These are phyloP conservation scores for Trametes pubescens DNA, from an alignment of 1,284 basidiomycete species.

Conservation along the genomic window DNA sequence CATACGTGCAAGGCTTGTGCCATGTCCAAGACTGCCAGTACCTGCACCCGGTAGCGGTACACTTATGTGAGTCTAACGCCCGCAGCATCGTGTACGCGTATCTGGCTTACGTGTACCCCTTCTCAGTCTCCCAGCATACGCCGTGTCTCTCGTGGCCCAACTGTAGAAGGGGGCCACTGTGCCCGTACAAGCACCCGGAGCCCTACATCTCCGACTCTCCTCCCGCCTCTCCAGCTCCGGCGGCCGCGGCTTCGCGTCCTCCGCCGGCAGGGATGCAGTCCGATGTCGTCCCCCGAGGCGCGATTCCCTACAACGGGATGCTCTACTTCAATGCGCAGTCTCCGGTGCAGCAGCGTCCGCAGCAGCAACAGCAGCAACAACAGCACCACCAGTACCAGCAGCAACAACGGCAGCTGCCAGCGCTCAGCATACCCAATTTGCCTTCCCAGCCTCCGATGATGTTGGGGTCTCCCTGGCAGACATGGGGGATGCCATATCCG, in stretches of 20 bases:
- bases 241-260: neutral
- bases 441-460: conserved; percentile 24
- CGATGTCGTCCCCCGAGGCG: conserved; percentile 27
- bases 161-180: conserved; percentile 41
- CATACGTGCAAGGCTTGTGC: conserved; percentile 49
- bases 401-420: conserved; percentile 16
- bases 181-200: conserved; percentile 45
- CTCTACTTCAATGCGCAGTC: conserved; percentile 23
- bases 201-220: conserved; percentile 38
- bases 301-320: conserved; percentile 28
- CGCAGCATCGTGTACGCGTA: neutral
- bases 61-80: conserved; percentile 42
- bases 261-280: conserved; percentile 2
- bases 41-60: conserved; percentile 44
- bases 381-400: neutral
- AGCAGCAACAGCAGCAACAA: conserved; percentile 18
- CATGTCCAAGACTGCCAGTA: conserved; percentile 45
- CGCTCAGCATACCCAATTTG: conserved; percentile 21
- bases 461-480: conserved; percentile 26
- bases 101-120: conserved; percentile 19
- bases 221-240: conserved; percentile 22
- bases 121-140: conserved; percentile 43
- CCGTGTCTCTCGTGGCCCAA: conserved; percentile 48
- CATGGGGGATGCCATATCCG: conserved; percentile 20
- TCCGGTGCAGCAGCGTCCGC: conserved; percentile 7